These are phyloP conservation scores for Coffea canephora DNA, from an alignment of 257 asterid species.

Conservation along the genomic window DNA sequence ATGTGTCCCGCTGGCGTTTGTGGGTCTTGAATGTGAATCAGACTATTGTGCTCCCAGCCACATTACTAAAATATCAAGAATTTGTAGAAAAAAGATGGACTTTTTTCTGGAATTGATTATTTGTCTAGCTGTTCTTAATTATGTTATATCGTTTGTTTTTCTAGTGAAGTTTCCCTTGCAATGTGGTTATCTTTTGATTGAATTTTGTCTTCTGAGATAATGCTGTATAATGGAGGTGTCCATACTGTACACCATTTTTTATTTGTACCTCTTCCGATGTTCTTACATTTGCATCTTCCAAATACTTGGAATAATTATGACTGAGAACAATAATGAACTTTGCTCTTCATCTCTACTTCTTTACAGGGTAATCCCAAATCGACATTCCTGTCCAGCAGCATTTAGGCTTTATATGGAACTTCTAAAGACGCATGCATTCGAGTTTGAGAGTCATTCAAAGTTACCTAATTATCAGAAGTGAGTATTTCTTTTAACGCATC, in stretches of 20 bases:
- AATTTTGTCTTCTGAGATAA: neutral
- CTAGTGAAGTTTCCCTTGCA: neutral
- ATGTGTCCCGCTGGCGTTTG: slow-evolving; percentile 7
- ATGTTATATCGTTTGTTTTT: neutral
- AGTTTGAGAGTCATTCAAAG: slow-evolving; percentile 47
- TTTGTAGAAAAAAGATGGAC: neutral
- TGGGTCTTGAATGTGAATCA: slow-evolving; percentile 8
- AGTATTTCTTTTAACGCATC: slow-evolving; percentile 31
- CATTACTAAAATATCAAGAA: neutral
- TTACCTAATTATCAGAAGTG: slow-evolving; percentile 69
- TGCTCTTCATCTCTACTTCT: slow-evolving; percentile 6
- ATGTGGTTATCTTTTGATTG: neutral
- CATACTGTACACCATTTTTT: neutral
- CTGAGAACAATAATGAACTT: neutral
- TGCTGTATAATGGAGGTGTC: neutral
- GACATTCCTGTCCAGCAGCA: slow-evolving; percentile 78
- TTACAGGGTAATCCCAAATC: slow-evolving; percentile 72
- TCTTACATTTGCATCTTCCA: neutral
- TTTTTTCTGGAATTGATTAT: neutral
- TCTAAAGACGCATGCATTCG: slow-evolving; percentile 63
- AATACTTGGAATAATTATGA: neutral
- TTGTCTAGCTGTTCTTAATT: neutral
- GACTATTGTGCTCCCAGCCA: neutral
- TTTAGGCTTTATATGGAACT: slow-evolving; percentile 91
- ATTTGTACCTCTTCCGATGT: neutral